Base-by-base conservation (phyloP, 495 filamentous ascomycete species). In the Aspergillus cristatus region DNA sequence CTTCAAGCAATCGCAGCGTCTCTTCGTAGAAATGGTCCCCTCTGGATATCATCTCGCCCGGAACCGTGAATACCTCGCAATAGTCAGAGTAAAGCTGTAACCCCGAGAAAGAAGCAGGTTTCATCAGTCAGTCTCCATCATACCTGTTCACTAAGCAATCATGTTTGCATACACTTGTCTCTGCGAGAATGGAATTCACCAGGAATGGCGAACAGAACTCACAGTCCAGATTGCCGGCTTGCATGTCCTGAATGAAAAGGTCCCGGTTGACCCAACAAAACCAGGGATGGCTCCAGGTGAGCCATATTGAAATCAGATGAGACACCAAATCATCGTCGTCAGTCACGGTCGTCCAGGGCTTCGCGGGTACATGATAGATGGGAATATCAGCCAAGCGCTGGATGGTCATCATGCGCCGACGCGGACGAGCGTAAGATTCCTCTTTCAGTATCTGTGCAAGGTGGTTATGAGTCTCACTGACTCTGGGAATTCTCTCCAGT, bases 251-350 rank as follows among this genome's bases (percentile, higher is more conserved):
- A 7, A 70, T 36, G 33, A 71, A 70, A 10, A 63, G 40, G 28
- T 67, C 60, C 7, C 47, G 50, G 18, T 70, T 63, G 24, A 74
- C 49, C 48, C 50, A 66, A 34, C 64, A 57, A n/a, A 55, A 51
- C 25, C 56, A 67, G 2, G 60, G 55, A 36, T 67, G 57, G n/a
- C 45, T 53, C 67, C 67, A 71, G 1, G 60, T 63, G 28, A 74
- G 62, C 43, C 58, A 70, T 14, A 65, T 31, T 13, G 62, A 67
- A 2, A 72, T 40, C 11, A 71, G 48, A 41, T 65, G 60, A n/a
- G 68, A 71, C 3, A 74, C 68, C 20, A 72, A 48, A 1, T 60
- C 64, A 36, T 67, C 57, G 33, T 70, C 62, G 13, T 60, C 59
- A 0, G 67, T 68, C 22, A 71, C 46, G 2, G 26, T 55, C 2